Evolutionary conservation across 2,329 filamentous ascomycete genomes (phyloP).

Genomic region (Arthrobotrys megalospora): DNA sequence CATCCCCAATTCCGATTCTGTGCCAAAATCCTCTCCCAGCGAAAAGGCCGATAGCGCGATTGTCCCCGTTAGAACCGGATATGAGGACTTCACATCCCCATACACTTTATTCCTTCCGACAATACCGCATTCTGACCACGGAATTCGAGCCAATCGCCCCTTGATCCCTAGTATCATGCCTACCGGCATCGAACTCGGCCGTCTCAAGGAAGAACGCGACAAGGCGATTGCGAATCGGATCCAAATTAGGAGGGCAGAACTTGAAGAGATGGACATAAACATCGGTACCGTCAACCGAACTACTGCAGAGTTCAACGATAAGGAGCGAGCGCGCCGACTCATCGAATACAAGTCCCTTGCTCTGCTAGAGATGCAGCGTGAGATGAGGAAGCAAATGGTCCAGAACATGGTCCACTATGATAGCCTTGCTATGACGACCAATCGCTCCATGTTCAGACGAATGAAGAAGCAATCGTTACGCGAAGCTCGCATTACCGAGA

Average conservation of each 20-base stretch:
- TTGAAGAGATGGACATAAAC: slow-evolving; percentile 79
- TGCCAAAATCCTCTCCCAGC: slow-evolving; percentile 64
- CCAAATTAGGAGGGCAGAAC: slow-evolving; percentile 83
- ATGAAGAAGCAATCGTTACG: slow-evolving; percentile 98
- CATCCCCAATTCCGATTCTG: slow-evolving; percentile 67
- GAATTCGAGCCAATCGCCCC: slow-evolving; percentile 80
- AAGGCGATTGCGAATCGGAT: slow-evolving; percentile 91
- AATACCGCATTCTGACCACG: slow-evolving; percentile 86
- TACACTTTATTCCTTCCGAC: slow-evolving; percentile 73
- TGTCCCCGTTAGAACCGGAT: slow-evolving; percentile 69
- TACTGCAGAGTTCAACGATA: slow-evolving; percentile 69
- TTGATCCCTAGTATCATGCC: slow-evolving; percentile 92
- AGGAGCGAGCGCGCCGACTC: slow-evolving; percentile 76
- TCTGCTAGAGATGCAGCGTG: slow-evolving; percentile 88
- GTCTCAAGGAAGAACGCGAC: slow-evolving; percentile 87
- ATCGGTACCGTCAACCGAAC: slow-evolving; percentile 71
- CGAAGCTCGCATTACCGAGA: slow-evolving; percentile 97
- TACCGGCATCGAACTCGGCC: slow-evolving; percentile 87
- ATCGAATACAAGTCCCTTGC: slow-evolving; percentile 96
- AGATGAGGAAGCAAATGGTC: slow-evolving; percentile 87
- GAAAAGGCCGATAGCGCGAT: slow-evolving; percentile 63
- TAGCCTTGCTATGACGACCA: slow-evolving; percentile 96
- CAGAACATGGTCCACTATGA: slow-evolving; percentile 95
- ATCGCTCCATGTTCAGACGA: slow-evolving; percentile 88
- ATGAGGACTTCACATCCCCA: slow-evolving; percentile 82